These are phyloP conservation scores for Schizothecium vesticola DNA, from an alignment of 495 filamentous ascomycete genomes.

Conservation along the genomic window DNA sequence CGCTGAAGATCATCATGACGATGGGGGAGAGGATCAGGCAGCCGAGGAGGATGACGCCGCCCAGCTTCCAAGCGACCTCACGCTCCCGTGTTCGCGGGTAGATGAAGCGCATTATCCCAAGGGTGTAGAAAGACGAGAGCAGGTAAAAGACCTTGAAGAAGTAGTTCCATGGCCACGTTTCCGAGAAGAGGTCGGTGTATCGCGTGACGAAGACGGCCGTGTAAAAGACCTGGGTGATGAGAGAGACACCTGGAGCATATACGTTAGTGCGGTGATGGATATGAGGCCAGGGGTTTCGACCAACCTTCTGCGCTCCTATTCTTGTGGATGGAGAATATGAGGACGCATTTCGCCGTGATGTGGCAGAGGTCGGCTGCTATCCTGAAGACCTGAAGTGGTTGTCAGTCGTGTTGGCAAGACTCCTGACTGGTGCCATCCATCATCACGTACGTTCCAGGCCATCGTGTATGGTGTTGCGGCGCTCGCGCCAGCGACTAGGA, in stretches of 20 bases:
- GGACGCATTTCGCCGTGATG: conserved; percentile 75
- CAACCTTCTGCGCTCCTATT: conserved; percentile 83
- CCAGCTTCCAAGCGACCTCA: conserved; percentile 87
- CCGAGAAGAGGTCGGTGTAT: conserved; percentile 75
- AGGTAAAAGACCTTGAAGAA: conserved; percentile 86
- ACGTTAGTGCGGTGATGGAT: conserved; percentile 17
- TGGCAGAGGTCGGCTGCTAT: conserved; percentile 78
- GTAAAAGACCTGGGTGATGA: conserved; percentile 90
- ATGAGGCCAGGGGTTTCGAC: not conserved
- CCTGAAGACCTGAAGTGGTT: conserved; percentile 57
- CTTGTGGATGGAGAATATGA: conserved; percentile 85
- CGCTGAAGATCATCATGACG: conserved; percentile 56
- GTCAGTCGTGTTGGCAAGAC: not conserved
- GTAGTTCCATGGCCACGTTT: conserved; percentile 54
- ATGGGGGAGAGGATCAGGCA: conserved; percentile 60
- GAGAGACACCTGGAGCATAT: conserved; percentile 66
- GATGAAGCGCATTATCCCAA: conserved; percentile 78
- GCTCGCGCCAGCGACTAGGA: not conserved
- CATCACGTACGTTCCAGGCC: not conserved
- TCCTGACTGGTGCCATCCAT: not conserved
- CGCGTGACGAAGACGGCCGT: conserved; percentile 76
- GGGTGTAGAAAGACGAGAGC: conserved; percentile 75
- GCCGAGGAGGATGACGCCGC: conserved; percentile 55
- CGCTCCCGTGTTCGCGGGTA: conserved; percentile 83
- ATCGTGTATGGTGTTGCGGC: not conserved